Evolutionary conservation across 164 flowering plant species (phyloP).

Genomic region (Euptelea pleiosperma): DNA sequence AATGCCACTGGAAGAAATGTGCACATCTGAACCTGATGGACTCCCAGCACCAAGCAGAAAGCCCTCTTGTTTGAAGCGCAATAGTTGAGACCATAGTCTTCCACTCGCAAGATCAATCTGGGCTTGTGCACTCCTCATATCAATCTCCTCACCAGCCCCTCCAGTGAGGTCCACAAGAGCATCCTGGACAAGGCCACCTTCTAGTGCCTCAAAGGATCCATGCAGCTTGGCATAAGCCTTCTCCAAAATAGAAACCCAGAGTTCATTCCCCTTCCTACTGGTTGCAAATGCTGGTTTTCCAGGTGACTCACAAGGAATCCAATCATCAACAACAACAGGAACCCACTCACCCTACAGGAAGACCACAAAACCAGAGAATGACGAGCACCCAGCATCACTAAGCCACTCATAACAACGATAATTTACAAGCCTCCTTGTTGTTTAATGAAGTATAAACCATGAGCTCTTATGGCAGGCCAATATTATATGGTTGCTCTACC

Average conservation of each 20-base stretch:
- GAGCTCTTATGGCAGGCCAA: no score
- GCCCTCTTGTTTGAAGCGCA: slow-evolving; percentile 96
- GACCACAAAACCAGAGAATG: not conserved
- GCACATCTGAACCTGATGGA: slow-evolving; percentile 99
- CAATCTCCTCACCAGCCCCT: slow-evolving; percentile 99
- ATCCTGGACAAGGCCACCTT: slow-evolving; percentile 99
- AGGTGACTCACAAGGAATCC: slow-evolving; percentile 97
- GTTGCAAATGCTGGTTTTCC: slow-evolving; percentile 99
- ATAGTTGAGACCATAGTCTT: slow-evolving; percentile 95
- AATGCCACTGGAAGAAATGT: slow-evolving; percentile 93
- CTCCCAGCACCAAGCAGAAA: slow-evolving; percentile 99
- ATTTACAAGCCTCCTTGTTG: not conserved
- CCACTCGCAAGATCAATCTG: slow-evolving; percentile 99
- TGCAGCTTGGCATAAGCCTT: slow-evolving; percentile 99
- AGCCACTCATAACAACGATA: not conserved
- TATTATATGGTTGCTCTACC: no score
- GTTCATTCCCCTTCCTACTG: slow-evolving; percentile 80
- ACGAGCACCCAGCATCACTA: not conserved
- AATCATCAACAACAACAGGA: slow-evolving; percentile 98
- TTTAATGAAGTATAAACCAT: no score
- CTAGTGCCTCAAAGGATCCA: slow-evolving; percentile 97
- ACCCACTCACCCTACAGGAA: slow-evolving; percentile 97
- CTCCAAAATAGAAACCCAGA: slow-evolving; percentile 96
- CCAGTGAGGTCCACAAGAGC: slow-evolving; percentile 99
- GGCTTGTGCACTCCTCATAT: slow-evolving; percentile 92